Evolutionary conservation across 805 yeast species (phyloP), one percentile per base, ranked within the genome.

Genomic region (Yarrowia sp.): DNA sequence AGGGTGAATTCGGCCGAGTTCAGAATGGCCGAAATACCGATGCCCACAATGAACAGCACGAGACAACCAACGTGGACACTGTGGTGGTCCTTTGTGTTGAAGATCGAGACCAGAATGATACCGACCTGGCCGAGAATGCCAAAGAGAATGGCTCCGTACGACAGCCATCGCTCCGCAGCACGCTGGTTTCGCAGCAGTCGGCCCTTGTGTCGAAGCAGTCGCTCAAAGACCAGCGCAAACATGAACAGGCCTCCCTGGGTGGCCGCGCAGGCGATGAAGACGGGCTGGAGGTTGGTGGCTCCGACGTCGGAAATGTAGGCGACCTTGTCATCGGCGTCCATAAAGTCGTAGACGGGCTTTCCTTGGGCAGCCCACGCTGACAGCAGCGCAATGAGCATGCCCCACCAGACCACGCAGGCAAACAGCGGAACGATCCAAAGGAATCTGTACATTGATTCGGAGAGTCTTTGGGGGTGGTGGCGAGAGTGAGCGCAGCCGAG

Each of bases 311-410:
- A 87, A 55, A 93, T 83, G 73, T 87, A 93, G 38, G 74, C 68
- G 2, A 90, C 85, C 81, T 33, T 74, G 62, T 69, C 72, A 16
- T 61, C 59, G 39, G 65, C 59, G 68, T 66, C 83, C 78, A 84
- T 80, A 66, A 84, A 84, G 62, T 77, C 71, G 70, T 88, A 87
- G 12, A 81, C 76, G 0, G 96, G 96, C 47, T 81, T 81, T 1
- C 97, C 97, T 69, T 89, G 90, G 3, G 77, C 80, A 2, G 87
- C 82, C 97, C 97, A 92, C 66, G 85, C 81, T 1, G 80, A 72
- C 66, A 92, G 70, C 81, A 93, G 76, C 5, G 96, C 89, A 4
- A 87, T 84, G 10, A 92, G 81, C 97, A 90, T 89, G 3, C 88
- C 96, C 84, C 91, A 88, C 97, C 97, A 92, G 14, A 84, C 86